A percentile compares a stretch with the other conserved stretches of the same genome.
phyloP scores from a whole-genome alignment of 2,329 filamentous ascomycete species.

The Aspergillus japonicus region DNA sequence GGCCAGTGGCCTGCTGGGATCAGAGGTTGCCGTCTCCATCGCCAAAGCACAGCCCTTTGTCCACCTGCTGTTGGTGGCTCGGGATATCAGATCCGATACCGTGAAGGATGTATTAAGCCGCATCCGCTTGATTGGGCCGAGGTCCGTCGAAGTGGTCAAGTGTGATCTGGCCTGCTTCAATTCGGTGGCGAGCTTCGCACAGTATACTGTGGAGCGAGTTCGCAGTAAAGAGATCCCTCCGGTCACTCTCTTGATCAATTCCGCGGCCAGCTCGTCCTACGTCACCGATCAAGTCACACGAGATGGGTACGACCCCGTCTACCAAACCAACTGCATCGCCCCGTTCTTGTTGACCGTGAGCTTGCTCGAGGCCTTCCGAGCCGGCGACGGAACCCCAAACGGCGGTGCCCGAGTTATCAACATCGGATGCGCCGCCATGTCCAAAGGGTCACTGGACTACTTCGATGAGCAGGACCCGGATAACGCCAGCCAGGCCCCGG shows the following conservation, averaged over 20 bases:
- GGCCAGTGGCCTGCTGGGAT: conserved; percentile 35
- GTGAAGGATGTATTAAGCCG: conserved; percentile 27
- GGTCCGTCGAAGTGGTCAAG: conserved; percentile 33
- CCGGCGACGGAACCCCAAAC: conserved; percentile 31
- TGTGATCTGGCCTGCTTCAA: conserved; percentile 34
- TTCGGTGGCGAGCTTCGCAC: conserved; percentile 32
- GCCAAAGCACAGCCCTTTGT: conserved; percentile 38
- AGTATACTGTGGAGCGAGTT: conserved; percentile 34
- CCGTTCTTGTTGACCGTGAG: conserved; percentile 38
- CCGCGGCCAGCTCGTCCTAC: conserved; percentile 34
- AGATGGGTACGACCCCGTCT: conserved; percentile 38
- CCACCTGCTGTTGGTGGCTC: conserved; percentile 34
- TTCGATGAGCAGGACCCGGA: conserved; percentile 28
- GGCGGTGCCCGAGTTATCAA: conserved; percentile 37
- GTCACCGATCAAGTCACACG: conserved; percentile 31
- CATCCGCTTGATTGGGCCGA: conserved; percentile 34
- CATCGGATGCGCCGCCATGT: conserved; percentile 35
- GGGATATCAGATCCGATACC: conserved; percentile 31
- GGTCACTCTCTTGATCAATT: conserved; percentile 34
- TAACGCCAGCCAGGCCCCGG: conserved; percentile 19
- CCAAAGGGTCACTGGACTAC: conserved; percentile 33
- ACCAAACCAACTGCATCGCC: conserved; percentile 39
- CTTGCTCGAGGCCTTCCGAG: conserved; percentile 37
- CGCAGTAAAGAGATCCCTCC: conserved; percentile 37
- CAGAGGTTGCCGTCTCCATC: conserved; percentile 37